Evolutionary conservation across 2,329 filamentous ascomycete genomes (phyloP), one percentile per base, ranked within the genome.

Genomic region (Zymoseptoria passerinii): DNA sequence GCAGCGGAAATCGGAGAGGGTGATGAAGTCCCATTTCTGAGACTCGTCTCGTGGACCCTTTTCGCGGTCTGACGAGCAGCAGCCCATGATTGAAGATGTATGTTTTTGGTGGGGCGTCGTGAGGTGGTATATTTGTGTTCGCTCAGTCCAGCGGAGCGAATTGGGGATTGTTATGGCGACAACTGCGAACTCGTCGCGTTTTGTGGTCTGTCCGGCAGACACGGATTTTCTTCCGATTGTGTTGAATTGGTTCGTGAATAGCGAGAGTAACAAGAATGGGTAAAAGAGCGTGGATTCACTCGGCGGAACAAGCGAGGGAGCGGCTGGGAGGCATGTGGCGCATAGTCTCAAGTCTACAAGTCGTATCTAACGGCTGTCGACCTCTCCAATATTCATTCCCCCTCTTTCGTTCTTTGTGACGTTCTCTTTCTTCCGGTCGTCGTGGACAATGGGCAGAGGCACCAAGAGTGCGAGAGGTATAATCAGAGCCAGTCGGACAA

Each of bases 1-100:
- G 2, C 89, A 87, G 72, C 87, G 90, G 80, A 96, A 97, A 74
- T 97, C 92, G 55, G 71, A 72, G 28, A 80, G 72, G n/a, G 72
- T 80, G 72, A 97, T 92, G 72, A 92, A 95, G 69, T 92, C 89
- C 92, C 92, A 97, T 80, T 91, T 78, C 66, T 77, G 75, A 62
- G 76, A 72, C 61, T 79, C 74, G 57, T 74, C 70, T 53, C 78
- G 73, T 18, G 70, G 65, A 49, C 69, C 70, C 56, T 72, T 72
- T 53, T 72, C 72, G 44, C 70, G 64, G 29, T 72, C 69, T 48
- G 70, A 66, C 54, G 60, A 65, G n/a, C 35, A 44, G 61, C 72
- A 73, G 58, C 70, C 70, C 72, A 74, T 74, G 48, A 50, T 65
- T 61, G 40, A 20, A 48, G 49, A 29, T 40, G 29, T 58, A 16